Conservation (phyloP, 1,284 basidiomycete genomes). For the Naganishia cerealis region DNA sequence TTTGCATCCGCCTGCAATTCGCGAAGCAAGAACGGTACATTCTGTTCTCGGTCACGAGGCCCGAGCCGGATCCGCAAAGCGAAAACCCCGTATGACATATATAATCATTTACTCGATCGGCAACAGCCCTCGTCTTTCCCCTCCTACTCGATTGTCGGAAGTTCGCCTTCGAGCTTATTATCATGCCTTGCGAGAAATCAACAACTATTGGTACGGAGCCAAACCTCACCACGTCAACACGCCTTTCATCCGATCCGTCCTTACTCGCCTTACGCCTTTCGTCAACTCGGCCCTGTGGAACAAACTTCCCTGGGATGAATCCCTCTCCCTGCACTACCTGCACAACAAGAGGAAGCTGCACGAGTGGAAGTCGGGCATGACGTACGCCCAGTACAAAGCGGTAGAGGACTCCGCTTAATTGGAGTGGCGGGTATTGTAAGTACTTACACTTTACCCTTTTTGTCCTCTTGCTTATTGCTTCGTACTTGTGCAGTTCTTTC, state of each 20-base stretch:
- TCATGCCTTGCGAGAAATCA: not conserved
- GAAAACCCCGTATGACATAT: not conserved
- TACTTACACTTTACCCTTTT: not conserved
- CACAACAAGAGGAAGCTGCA: not conserved
- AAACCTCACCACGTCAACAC: slow-evolving; percentile 3
- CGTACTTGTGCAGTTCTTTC: not conserved
- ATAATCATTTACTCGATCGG: not conserved
- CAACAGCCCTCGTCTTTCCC: too few species aligned
- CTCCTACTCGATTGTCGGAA: too few species aligned
- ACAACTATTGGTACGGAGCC: slow-evolving; percentile 6
- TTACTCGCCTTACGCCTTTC: slow-evolving; percentile 1
- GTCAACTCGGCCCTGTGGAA: slow-evolving; percentile 7
- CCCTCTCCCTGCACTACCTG: not conserved
- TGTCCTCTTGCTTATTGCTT: not conserved
- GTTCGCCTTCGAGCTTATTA: too few species aligned
- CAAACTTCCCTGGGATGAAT: slow-evolving; percentile 2
- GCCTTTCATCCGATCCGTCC: too few species aligned
- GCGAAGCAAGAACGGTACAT: too few species aligned
- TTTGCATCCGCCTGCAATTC: too few species aligned
- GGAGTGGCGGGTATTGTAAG: too few species aligned
- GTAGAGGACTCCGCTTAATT: too few species aligned
- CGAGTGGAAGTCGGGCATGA: slow-evolving; percentile 10
- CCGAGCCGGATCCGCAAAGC: not conserved
- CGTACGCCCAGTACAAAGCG: not conserved
- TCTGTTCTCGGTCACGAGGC: slow-evolving; percentile 1